Evolutionary conservation across 305 asterid species (phyloP).

Genomic region (Rubia balearica): DNA sequence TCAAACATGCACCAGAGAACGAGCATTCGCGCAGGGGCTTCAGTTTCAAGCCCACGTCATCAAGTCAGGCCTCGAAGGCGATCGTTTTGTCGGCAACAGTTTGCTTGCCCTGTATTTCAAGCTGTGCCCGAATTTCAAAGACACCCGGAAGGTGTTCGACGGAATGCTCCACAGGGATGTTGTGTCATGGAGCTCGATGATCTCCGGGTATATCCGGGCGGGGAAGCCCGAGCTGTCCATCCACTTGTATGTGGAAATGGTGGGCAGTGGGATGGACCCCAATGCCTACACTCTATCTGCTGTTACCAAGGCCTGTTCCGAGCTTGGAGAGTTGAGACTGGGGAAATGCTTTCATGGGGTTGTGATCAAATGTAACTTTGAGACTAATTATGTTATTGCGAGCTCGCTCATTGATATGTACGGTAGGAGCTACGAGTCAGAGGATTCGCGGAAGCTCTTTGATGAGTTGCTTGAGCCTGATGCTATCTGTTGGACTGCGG

Average conservation of each 20-base stretch:
- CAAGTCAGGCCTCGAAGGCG: constrained; percentile 56
- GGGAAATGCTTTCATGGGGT: constrained; percentile 54
- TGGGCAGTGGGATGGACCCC: constrained; percentile 40
- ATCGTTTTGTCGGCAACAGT: constrained; percentile 76
- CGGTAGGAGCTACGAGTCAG: constrained; percentile 40
- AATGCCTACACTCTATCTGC: constrained; percentile 64
- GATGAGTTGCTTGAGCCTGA: constrained; percentile 81
- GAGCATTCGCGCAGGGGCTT: constrained; percentile 42
- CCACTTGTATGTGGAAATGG: constrained; percentile 40
- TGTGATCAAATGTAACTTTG: constrained; percentile 47
- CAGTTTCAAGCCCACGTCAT: constrained; percentile 68
- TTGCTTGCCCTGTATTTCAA: constrained; percentile 64
- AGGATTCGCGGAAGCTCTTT: constrained; percentile 44
- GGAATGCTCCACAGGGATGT: constrained; percentile 59
- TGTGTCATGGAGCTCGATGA: constrained; percentile 85
- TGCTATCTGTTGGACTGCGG: constrained; percentile 65
- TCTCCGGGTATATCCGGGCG: constrained; percentile 64
- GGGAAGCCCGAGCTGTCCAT: constrained; percentile 42
- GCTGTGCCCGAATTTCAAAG: constrained; percentile 29
- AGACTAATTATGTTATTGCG: constrained; percentile 40
- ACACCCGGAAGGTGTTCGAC: constrained; percentile 42
- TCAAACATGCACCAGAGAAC: constrained; percentile 48
- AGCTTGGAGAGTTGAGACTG: constrained; percentile 33
- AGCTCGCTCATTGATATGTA: constrained; percentile 84
- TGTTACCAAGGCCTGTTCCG: constrained; percentile 61